Base-by-base conservation (phyloP, 1,139 yeast species). In the Debaryomycetaceae sp. region DNA sequence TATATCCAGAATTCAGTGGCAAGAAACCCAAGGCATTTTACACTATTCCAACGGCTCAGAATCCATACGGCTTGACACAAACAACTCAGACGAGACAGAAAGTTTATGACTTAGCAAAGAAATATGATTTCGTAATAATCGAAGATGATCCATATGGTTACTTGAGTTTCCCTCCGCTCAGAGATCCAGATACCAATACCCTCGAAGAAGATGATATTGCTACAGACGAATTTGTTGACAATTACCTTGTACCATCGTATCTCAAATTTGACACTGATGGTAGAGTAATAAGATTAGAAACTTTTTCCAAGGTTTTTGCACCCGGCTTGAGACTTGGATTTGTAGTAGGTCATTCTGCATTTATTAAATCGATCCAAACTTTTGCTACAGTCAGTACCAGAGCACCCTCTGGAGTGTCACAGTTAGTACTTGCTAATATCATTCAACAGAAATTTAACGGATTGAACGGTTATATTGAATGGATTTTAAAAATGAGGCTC, bases 401-500 rank as follows among this genome's bases (percentile, higher is more conserved):
- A 41, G 61, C 72, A n/a, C 68, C 79, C 3, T 65, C 74, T 30
- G 81, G 81, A 2, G 55, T 73, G 5, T 61, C 74, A 1, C 76
- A 70, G 47, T 50, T 66, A 5, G 33, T 60, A 48, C 42, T 70
- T 52, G 49, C 61, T 73, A 71, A 75, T 48, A 65, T 73, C 5
- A 53, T 75, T 45, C 53, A 65, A 48, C 56, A 70, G 50, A 58
- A 59, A 39, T 55, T 60, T 45, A 66, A 78, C 31, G 83, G 84
- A 5, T 65, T 78, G 37, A 79, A 80, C 30, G 87, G 88, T 3
- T 84, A 85, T 82, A 55, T 82, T 26, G 53, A 63, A 26, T 84
- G 92, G 92, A 70, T 83, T 33, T 65, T 75, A 51, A 74, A 79
- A 51, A 71, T 85, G 46, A 75, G 89, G 41, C 70, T 71, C 26